Evolutionary conservation across 2,329 filamentous ascomycete genomes (phyloP), one percentile per base, ranked within the genome.

Genomic region (Scortechinia acanthostroma): DNA sequence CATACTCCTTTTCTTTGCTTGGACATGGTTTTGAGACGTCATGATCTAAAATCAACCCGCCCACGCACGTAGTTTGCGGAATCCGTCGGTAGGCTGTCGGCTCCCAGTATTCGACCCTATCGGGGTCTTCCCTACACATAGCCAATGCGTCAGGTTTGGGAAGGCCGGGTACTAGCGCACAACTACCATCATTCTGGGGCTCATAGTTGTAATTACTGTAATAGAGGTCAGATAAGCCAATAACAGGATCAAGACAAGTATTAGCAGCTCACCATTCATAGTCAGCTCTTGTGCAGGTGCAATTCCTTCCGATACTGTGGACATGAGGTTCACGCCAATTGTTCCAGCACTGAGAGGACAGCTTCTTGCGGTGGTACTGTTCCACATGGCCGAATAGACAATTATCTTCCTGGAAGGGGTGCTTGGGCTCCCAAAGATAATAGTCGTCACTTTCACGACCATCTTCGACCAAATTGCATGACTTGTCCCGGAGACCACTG

Each of bases 191-290:
- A 21, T 69, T 74, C 61, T 87, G 79, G 42, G 86, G 79, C 60
- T 97, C 83, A 63, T 80, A 98, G 64, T 98, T 98, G 73, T 89
- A 98, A 60, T 94, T 91, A 65, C 88, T 93, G 52, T 30, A 30
- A n/a, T 47, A 21, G 42, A 19, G 33, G 17, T 25, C 17, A 14
- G 40, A 45, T 20, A 5, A n/a, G n/a, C n/a, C n/a, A n/a, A n/a
- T n/a, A n/a, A n/a, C n/a, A 43, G 44, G 42, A 15, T 20, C 23
- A 17, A 25, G 30, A 42, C 15, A 23, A 33, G 13, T 13, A 66
- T n/a, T n/a, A n/a, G n/a, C n/a, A n/a, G n/a, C 81, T 68, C 68
- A 91, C 87, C 93, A 98, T 74, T 98, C 93, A 60, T 84, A 98
- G 65, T 98, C 93, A 47, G 80, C 76, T 44, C 89, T 76, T 5